Conservation (phyloP, 805 yeast species). For the Candida jianshihensis region DNA sequence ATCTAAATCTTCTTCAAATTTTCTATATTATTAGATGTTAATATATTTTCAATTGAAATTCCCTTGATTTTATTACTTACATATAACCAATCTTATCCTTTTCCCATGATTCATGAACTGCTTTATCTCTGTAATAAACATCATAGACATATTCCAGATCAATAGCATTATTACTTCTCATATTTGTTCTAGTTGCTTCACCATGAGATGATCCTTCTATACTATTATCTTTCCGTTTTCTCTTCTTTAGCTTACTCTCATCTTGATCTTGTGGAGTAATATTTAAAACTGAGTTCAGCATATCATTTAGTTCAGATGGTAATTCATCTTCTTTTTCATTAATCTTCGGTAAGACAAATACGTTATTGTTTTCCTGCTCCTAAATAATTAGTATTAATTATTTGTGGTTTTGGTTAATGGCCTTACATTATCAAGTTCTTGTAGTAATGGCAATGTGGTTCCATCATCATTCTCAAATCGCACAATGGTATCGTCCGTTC, state of each 20-base stretch:
- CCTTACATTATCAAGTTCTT: conserved; percentile 13
- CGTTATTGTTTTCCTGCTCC: conserved; percentile 23
- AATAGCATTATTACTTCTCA: conserved; percentile 3
- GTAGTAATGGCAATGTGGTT: conserved; percentile 16
- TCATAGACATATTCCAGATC: conserved; percentile 84
- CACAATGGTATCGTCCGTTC: conserved; percentile 34
- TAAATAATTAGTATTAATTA: too few relatives aligned
- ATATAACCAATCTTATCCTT: conserved; percentile 30
- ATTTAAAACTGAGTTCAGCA: conserved; percentile 58
- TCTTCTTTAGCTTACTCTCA: conserved; percentile 16
- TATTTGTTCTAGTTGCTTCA: conserved; percentile 13
- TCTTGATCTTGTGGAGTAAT: conserved; percentile 23
- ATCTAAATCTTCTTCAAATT: conserved; percentile 34
- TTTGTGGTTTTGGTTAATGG: too few relatives aligned
- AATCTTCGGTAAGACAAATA: conserved; percentile 18
- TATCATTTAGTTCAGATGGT: conserved; percentile 63
- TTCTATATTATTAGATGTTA: conserved; percentile 7
- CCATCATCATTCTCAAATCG: conserved; percentile 10
- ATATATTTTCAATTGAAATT: neutral
- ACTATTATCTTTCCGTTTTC: conserved; percentile 21
- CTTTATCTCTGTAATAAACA: conserved; percentile 66
- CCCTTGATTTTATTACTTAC: conserved; percentile 1
- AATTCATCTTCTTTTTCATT: conserved; percentile 25
- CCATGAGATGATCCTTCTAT: too few relatives aligned
- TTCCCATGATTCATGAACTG: conserved; percentile 45